Evolutionary conservation across 495 filamentous ascomycete genomes (phyloP).

Genomic region (Chaetomium tenue): DNA sequence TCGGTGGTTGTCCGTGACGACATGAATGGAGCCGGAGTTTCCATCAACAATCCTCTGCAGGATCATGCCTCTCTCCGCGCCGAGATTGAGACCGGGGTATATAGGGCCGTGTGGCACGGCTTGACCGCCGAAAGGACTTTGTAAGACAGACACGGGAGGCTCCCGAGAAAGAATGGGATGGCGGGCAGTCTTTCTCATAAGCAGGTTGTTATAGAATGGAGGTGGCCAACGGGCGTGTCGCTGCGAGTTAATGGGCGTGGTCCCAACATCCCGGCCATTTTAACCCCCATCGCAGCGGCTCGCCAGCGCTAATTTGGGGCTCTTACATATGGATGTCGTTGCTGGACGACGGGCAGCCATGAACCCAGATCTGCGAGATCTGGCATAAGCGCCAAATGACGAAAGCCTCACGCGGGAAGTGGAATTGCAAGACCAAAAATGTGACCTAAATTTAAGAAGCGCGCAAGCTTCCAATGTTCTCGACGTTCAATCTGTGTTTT

Average conservation of each 20-base stretch:
- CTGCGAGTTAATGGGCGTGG: constrained; percentile 13
- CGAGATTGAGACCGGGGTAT: background rate
- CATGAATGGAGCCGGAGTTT: background rate
- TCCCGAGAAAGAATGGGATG: constrained; percentile 1
- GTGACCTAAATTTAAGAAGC: constrained; percentile 9
- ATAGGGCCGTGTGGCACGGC: constrained; percentile 20
- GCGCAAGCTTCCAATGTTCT: too few relatives aligned
- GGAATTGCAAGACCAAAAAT: background rate
- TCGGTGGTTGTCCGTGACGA: background rate
- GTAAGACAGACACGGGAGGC: constrained; percentile 11
- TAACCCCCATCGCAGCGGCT: constrained; percentile 21
- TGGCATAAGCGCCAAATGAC: constrained; percentile 16
- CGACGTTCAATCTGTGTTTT: too few relatives aligned
- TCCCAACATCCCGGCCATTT: background rate
- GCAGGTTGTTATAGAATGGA: background rate
- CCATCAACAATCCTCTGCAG: constrained; percentile 2
- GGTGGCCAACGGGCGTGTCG: background rate
- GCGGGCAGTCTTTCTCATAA: background rate
- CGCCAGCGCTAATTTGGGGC: background rate
- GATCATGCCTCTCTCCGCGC: background rate
- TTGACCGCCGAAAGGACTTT: background rate
- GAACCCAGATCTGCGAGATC: constrained; percentile 5
- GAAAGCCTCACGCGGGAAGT: constrained; percentile 1
- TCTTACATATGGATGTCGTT: background rate
- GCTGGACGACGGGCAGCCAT: background rate